Conservation (phyloP, 2,329 filamentous ascomycete species). For the Blumeria graminis region DNA sequence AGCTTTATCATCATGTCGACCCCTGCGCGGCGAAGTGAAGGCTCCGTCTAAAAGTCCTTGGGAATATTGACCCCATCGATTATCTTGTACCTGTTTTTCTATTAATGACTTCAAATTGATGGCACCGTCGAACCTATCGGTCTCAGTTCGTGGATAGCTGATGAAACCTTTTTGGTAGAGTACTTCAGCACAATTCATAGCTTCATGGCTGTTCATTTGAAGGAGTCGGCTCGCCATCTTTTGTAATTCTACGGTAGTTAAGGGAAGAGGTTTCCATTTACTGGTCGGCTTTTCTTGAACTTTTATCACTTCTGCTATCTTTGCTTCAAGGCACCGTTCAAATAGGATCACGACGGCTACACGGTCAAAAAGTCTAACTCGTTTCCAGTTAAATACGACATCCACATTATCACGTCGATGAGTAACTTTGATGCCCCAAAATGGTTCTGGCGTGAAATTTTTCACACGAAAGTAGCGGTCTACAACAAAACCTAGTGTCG, state of each 20-base stretch:
- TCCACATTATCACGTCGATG: constrained; percentile 55
- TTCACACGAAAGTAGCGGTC: constrained; percentile 85
- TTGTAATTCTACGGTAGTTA: constrained; percentile 90
- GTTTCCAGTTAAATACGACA: constrained; percentile 64
- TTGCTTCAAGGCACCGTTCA: constrained; percentile 59
- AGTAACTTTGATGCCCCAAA: constrained; percentile 77
- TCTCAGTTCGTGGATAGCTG: constrained; percentile 92
- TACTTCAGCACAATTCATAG: constrained; percentile 69
- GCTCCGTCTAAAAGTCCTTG: constrained; percentile 48
- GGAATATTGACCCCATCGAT: constrained; percentile 59
- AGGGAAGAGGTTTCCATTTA: constrained; percentile 78
- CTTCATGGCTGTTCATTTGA: constrained; percentile 70
- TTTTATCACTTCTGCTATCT: constrained; percentile 55
- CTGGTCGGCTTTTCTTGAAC: constrained; percentile 78
- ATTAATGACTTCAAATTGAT: constrained; percentile 66
- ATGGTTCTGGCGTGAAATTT: constrained; percentile 77
- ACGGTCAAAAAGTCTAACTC: constrained; percentile 69
- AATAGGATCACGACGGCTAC: constrained; percentile 60
- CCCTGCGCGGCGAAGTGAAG: constrained; percentile 61
- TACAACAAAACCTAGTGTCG: constrained; percentile 87
- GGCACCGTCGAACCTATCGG: constrained; percentile 75
- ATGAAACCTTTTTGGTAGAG: constrained; percentile 92
- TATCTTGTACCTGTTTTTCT: constrained; percentile 59
- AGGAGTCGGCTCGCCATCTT: constrained; percentile 82
- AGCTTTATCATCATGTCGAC: constrained; percentile 81